Evolutionary conservation across 495 filamentous ascomycete genomes (phyloP).

Genomic region (Trypethelium eluteriae): DNA sequence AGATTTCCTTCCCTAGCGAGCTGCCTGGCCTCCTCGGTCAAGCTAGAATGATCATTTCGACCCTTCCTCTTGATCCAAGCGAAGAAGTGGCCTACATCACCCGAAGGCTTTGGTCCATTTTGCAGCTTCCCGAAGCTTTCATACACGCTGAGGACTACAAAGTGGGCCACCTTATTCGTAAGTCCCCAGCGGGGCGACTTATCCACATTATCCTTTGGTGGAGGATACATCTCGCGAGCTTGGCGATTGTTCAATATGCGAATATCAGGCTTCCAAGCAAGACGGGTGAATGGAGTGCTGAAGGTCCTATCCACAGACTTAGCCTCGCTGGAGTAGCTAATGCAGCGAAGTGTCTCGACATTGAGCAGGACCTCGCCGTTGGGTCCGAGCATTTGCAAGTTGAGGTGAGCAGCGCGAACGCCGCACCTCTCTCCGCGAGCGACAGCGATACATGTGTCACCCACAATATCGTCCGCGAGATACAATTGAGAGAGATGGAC

Average conservation of each 20-base stretch:
- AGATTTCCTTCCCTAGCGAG: background rate
- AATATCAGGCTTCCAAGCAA: background rate
- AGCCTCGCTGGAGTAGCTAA: background rate
- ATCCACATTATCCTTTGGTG: background rate
- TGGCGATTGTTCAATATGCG: constrained; percentile 9
- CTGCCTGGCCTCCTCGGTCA: background rate
- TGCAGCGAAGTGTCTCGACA: background rate
- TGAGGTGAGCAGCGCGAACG: background rate
- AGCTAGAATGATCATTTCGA: background rate
- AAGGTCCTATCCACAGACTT: background rate
- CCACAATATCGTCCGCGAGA: background rate
- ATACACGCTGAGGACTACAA: background rate
- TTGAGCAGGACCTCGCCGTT: background rate
- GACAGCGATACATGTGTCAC: background rate
- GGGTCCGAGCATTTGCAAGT: background rate
- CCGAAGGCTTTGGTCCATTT: constrained; percentile 16
- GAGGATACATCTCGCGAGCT: background rate
- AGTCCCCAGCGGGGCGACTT: background rate
- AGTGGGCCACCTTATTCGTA: background rate
- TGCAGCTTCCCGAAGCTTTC: background rate
- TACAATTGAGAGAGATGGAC: background rate
- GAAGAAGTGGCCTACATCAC: constrained; percentile 17
- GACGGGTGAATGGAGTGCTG: constrained; percentile 7
- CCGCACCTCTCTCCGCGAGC: background rate
- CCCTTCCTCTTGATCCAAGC: constrained; percentile 19